Evolutionary conservation across 2,329 filamentous ascomycete species (phyloP).

Genomic region (Pseudogymnoascus sp.): DNA sequence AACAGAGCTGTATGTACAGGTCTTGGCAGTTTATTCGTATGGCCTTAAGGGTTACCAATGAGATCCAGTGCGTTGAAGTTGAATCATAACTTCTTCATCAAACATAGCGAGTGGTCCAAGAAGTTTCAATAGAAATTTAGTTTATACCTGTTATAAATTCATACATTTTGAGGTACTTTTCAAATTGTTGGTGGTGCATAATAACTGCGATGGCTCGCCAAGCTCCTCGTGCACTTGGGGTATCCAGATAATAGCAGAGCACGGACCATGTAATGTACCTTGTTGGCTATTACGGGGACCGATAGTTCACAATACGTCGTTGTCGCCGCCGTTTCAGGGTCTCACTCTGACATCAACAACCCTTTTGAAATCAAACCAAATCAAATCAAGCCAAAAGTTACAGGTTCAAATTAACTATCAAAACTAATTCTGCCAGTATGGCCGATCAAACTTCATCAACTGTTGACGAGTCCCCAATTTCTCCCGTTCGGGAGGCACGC

Average conservation of each 20-base stretch:
- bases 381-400: background rate
- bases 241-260: background rate
- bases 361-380: background rate
- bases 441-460: constrained; percentile 13
- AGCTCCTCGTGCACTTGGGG: background rate
- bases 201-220: background rate
- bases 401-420: background rate
- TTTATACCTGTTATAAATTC: constrained; percentile 2
- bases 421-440: constrained; percentile 6
- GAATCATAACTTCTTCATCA: background rate
- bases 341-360: constrained; percentile 9
- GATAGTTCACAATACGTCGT: background rate
- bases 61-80: background rate
- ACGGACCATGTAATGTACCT: background rate
- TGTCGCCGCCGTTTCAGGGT: background rate
- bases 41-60: background rate
- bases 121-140: background rate
- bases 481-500: constrained; percentile 43
- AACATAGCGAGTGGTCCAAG: background rate
- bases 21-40: background rate
- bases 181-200: background rate
- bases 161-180: background rate
- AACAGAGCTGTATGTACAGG: background rate
- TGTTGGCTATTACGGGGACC: background rate
- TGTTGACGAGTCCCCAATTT: constrained; percentile 55